Percentiles rank a stretch among this genome's conserved stretches.
These are phyloP conservation scores for Limtongia smithiae DNA, from an alignment of 805 yeast genomes.

Conservation along the genomic window DNA sequence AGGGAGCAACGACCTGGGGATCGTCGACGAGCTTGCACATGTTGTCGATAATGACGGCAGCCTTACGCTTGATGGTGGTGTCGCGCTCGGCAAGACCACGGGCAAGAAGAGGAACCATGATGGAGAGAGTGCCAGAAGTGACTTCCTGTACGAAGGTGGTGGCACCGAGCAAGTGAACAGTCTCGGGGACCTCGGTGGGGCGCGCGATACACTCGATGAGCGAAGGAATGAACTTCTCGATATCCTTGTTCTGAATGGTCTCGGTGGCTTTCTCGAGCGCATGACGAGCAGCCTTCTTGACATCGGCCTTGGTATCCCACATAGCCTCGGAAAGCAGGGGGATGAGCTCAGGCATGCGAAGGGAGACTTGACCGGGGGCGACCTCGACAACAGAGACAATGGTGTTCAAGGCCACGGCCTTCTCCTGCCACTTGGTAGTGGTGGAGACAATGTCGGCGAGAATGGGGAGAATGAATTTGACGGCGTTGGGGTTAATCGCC, in stretches of 20 bases:
- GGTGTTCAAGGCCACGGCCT: constrained; percentile 83
- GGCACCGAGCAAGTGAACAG: constrained; percentile 98
- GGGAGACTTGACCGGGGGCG: constrained; percentile 93
- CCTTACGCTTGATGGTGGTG: constrained; percentile 98
- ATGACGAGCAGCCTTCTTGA: constrained; percentile 91
- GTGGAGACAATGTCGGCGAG: constrained; percentile 62
- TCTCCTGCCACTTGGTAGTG: constrained; percentile 94
- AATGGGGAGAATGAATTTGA: constrained; percentile 84
- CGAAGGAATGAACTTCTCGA: constrained; percentile 97
- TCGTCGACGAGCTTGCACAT: constrained; percentile 99
- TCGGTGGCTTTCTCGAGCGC: constrained; percentile 96
- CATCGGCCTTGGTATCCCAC: constrained; percentile 99
- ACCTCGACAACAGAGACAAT: constrained; percentile 84
- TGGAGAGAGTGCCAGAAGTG: constrained; percentile 98
- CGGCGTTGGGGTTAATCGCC: constrained; percentile 87
- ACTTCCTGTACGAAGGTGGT: constrained; percentile 99
- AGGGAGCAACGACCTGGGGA: constrained; percentile 99
- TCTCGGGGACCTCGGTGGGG: constrained; percentile 97
- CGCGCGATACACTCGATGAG: constrained; percentile 94
- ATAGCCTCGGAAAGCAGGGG: constrained; percentile 98
- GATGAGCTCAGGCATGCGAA: constrained; percentile 99
- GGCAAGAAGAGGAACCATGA: constrained; percentile 97
- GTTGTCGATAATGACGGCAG: constrained; percentile 99
- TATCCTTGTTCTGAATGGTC: constrained; percentile 99
- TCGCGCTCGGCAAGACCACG: constrained; percentile 99